phyloP scores from a whole-genome alignment of 2,329 filamentous ascomycete species.

The Scedosporium dehoogii region DNA sequence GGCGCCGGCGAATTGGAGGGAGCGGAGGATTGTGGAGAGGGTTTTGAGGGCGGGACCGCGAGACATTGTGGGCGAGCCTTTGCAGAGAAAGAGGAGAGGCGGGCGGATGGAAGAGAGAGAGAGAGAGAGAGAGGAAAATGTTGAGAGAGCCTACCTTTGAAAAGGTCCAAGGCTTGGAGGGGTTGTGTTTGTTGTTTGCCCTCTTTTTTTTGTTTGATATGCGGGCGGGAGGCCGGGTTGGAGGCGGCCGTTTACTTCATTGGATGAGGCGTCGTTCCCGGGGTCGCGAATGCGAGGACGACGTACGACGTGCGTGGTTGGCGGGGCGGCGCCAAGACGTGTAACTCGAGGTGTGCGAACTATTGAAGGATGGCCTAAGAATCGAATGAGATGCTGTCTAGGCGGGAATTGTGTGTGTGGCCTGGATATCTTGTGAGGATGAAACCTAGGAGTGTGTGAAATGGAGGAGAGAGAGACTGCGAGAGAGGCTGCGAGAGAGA shows the following conservation, averaged over 20 bases:
- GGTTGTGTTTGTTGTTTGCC: not conserved
- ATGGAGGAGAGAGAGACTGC: not conserved
- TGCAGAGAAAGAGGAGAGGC: too few relatives aligned
- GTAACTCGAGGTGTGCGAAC: too few relatives aligned
- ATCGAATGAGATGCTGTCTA: not conserved
- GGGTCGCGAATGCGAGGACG: too few relatives aligned
- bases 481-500: not conserved
- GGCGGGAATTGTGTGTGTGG: not conserved
- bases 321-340: too few relatives aligned
- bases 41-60: conserved; percentile 42
- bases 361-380: too few relatives aligned
- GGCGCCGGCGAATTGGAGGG: conserved; percentile 62
- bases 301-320: too few relatives aligned
- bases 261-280: too few relatives aligned
- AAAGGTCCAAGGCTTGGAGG: too few relatives aligned
- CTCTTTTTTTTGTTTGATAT: not conserved
- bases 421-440: not conserved
- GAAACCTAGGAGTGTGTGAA: not conserved
- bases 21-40: conserved; percentile 60
- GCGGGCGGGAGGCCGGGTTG: too few relatives aligned
- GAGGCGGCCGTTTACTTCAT: too few relatives aligned
- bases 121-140: not conserved
- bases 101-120: not conserved
- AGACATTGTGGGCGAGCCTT: not conserved
- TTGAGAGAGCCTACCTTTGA: too few relatives aligned